Evolutionary conservation across 2,329 filamentous ascomycete genomes (phyloP).

Genomic region (Fusarium fujikuroi): DNA sequence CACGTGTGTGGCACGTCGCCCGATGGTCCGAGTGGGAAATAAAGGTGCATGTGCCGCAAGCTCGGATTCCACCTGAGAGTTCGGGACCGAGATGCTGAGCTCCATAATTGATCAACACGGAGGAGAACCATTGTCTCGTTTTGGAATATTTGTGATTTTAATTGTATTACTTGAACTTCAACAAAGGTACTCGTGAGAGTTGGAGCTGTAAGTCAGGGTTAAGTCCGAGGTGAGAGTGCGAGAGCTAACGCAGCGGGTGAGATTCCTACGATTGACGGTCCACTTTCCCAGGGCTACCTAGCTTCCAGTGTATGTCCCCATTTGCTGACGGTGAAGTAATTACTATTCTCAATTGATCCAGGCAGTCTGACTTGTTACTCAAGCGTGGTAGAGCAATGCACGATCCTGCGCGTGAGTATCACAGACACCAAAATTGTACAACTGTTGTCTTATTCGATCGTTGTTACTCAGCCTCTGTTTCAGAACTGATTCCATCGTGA

Average conservation of each 20-base stretch:
- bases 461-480: background rate
- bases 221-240: background rate
- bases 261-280: background rate
- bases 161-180: rapidly evolving
- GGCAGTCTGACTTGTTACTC: background rate
- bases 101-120: background rate
- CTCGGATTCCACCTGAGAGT: background rate
- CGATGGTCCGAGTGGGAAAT: background rate
- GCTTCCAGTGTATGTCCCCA: background rate
- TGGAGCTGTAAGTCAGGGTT: background rate
- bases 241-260: background rate
- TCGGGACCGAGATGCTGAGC: background rate
- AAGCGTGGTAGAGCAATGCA: background rate
- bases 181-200: background rate
- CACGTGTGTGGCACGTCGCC: background rate
- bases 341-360: rapidly evolving
- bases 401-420: background rate
- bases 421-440: background rate
- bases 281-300: background rate
- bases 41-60: background rate
- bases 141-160: rapidly evolving
- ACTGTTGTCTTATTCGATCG: background rate
- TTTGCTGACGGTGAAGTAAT: background rate
- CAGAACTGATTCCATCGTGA: background rate
- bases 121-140: background rate